Evolutionary conservation across 1,284 basidiomycete species (phyloP), one percentile per base, ranked within the genome.

Genomic region (Irpex sp.): DNA sequence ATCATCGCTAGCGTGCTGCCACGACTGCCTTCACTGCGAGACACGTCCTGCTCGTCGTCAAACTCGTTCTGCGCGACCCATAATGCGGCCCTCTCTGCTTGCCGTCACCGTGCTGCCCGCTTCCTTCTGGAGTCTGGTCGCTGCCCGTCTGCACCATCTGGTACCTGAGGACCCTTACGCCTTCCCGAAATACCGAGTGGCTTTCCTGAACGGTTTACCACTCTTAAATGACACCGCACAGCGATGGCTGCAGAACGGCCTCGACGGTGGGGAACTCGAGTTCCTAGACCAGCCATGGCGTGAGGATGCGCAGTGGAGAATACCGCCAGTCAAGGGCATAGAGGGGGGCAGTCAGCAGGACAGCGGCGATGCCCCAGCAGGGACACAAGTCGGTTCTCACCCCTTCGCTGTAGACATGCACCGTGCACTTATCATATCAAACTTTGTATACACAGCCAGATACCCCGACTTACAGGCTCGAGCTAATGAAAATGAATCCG

Each of bases 161-260:
- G 68, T 74, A 43, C 89, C 90, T 37, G 88, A 94, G 68, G 94
- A 96, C 71, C 80, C 88, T 13, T 85, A 88, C 72, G 89, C 93
- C 0, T 93, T 89, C 72, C 94, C 94, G 61, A 95, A 95, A 74
- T 93, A 88, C 74, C 83, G 87, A 58, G 87, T 95, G 67, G 79
- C 87, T 54, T 95, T 93, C 75, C 83, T 95, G 69, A 92, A 93
- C 71, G 84, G 86, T 63, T 83, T 88, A 15, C 93, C 94, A n/a
- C 75, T 95, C 62, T 75, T 83, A 6, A 87, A 88, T 69, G 79
- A 86, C 50, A 94, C 93, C 9, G 94, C 92, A 6, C 78, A 87
- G 65, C 79, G 81, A 53, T 93, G 89, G 90, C 81, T 92, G 21
- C 74, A 75, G 31, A 73, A 86, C 17, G 93, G 92, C 35, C 78